These are phyloP conservation scores for Hypoxylon sp. DNA, from an alignment of 2,329 filamentous ascomycete genomes.

Conservation along the genomic window DNA sequence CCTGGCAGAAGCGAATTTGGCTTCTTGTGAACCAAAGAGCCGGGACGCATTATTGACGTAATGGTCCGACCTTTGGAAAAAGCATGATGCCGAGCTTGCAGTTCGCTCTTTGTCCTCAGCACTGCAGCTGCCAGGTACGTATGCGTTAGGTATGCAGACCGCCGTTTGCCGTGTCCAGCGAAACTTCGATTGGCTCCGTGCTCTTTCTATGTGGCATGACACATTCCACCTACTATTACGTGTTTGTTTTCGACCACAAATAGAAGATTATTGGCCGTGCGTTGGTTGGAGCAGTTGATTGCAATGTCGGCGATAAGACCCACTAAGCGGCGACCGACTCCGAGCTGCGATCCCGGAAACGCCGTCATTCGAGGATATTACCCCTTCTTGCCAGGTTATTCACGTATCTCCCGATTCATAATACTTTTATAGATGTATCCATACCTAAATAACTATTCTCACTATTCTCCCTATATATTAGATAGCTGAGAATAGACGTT, in stretches of 20 bases:
- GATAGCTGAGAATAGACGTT: not conserved
- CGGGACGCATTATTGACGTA: constrained; percentile 28
- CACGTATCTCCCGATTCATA: not conserved
- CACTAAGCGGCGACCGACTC: constrained; percentile 28
- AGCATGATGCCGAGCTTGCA: constrained; percentile 9
- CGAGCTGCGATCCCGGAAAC: constrained; percentile 13
- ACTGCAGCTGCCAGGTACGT: constrained; percentile 4
- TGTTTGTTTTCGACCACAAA: constrained; percentile 10
- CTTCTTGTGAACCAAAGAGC: constrained; percentile 7
- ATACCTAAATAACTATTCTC: not conserved
- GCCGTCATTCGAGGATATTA: constrained; percentile 1
- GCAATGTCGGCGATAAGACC: constrained; percentile 30
- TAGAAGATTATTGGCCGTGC: constrained; percentile 5
- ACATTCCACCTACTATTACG: constrained; percentile 1
- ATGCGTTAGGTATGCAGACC: constrained; percentile 17
- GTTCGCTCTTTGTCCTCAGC: constrained; percentile 9
- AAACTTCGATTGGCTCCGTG: not conserved
- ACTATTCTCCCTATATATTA: not conserved
- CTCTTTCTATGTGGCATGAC: not conserved
- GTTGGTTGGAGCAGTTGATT: not conserved
- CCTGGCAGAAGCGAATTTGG: not conserved
- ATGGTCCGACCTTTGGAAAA: not conserved
- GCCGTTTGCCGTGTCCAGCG: constrained; percentile 7
- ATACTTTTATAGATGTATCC: not conserved
- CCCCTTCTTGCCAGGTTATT: not conserved